phyloP scores from a whole-genome alignment of 169 alveolate genomes.

The Plasmodium blacklocki region DNA sequence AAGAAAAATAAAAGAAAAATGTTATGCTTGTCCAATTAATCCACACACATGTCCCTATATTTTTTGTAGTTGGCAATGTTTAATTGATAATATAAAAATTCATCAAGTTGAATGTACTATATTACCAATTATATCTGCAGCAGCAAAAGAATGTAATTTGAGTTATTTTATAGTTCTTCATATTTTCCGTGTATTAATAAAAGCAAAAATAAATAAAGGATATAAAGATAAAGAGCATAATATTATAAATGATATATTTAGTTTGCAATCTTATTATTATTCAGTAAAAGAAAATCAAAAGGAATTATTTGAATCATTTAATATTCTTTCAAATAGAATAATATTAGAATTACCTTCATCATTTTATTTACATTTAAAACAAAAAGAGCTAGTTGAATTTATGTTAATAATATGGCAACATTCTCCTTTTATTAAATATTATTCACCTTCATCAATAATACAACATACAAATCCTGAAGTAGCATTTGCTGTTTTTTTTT shows the following conservation, averaged over 20 bases:
- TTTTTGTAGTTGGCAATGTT: slow-evolving; percentile 91
- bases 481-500: slow-evolving; percentile 86
- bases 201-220: slow-evolving; percentile 78
- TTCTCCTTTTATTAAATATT: slow-evolving; percentile 82
- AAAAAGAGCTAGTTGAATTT: slow-evolving; percentile 83
- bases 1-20: slow-evolving; percentile 77
- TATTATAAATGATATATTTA: slow-evolving; percentile 78
- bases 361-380: slow-evolving; percentile 85
- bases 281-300: slow-evolving; percentile 82
- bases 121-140: slow-evolving; percentile 81
- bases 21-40: slow-evolving; percentile 87
- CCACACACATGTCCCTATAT: slow-evolving; percentile 90
- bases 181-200: slow-evolving; percentile 78
- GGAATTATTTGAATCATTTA: slow-evolving; percentile 75
- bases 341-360: slow-evolving; percentile 83
- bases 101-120: slow-evolving; percentile 90
- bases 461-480: slow-evolving; percentile 81
- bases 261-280: slow-evolving; percentile 77
- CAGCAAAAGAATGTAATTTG: slow-evolving; percentile 81
- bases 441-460: slow-evolving; percentile 84
- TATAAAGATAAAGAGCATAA: slow-evolving; percentile 62
- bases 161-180: slow-evolving; percentile 78
- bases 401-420: slow-evolving; percentile 86
- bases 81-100: slow-evolving; percentile 85
- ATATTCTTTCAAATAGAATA: slow-evolving; percentile 82